Percentiles rank a stretch among this genome's conserved stretches.
phyloP scores from a whole-genome alignment of 2,329 filamentous ascomycete genomes.

The Penicillium digitatum region DNA sequence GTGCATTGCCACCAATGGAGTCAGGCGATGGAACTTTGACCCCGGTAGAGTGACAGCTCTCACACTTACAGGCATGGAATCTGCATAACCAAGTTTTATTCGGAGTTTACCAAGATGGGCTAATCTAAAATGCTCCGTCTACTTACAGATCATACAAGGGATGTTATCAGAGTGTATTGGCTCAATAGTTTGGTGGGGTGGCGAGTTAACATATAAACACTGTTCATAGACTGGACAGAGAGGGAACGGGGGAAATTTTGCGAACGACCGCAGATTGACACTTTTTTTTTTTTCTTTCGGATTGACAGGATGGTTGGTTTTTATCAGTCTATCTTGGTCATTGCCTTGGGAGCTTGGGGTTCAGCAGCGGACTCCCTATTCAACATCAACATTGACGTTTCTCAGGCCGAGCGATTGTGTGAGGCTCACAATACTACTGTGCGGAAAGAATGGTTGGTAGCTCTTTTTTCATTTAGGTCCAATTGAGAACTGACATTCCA shows the following conservation, averaged over 20 bases:
- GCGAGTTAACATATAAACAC: neutral
- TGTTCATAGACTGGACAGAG: neutral
- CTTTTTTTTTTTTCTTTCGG: neutral
- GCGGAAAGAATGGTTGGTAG: constrained; percentile 18
- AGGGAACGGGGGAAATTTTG: neutral
- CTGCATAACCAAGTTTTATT: neutral
- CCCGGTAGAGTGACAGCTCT: constrained; percentile 5
- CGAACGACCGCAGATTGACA: neutral
- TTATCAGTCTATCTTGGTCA: neutral
- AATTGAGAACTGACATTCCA: neutral
- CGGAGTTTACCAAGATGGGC: neutral
- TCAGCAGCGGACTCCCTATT: neutral
- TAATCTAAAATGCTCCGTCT: neutral
- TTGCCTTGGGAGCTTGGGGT: neutral
- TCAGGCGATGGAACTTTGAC: neutral
- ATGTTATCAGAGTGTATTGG: neutral
- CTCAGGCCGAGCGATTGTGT: neutral
- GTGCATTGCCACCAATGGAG: neutral
- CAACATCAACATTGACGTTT: neutral
- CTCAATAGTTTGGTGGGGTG: neutral
- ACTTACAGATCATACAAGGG: constrained; percentile 7
- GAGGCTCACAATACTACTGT: neutral
- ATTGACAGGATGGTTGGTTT: constrained; percentile 5
- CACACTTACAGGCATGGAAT: neutral
- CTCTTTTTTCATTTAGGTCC: neutral